A percentile compares a stretch with the other conserved stretches of the same genome.
These are phyloP conservation scores for Eudorina sp. DNA, from an alignment of 139 green algal genomes.

Conservation along the genomic window DNA sequence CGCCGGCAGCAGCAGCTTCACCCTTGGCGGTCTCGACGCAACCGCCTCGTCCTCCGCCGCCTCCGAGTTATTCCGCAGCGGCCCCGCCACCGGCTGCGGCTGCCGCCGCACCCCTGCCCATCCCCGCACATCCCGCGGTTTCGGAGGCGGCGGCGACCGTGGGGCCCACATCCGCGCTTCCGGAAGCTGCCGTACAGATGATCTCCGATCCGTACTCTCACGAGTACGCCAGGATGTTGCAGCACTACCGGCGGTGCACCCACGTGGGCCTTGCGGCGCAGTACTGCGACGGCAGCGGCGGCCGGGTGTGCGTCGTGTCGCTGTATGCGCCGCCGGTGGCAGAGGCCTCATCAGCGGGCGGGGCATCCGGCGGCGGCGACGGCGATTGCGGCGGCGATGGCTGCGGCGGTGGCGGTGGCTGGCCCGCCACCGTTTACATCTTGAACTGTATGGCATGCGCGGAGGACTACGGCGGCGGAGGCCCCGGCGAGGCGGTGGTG, in stretches of 20 bases:
- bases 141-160: too few species aligned
- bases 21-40: background rate
- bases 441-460: background rate
- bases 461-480: background rate
- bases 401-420: background rate
- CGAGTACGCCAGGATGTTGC: background rate
- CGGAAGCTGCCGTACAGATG: background rate
- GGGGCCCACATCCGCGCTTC: too few species aligned
- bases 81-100: background rate
- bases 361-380: background rate
- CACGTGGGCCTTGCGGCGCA: slow-evolving; percentile 6
- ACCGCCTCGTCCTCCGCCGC: too few species aligned
- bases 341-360: too few species aligned
- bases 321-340: slow-evolving; percentile 9
- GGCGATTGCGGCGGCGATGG: background rate
- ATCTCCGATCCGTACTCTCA: background rate
- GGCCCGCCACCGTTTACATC: background rate
- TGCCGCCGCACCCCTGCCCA: too few species aligned
- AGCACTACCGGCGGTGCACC: background rate
- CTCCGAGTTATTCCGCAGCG: too few species aligned
- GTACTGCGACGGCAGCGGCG: background rate
- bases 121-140: background rate
- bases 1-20: background rate
- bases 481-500: background rate
- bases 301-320: background rate